These are phyloP conservation scores for Raphanus hybrid DNA, from an alignment of 441 rosid genomes.

Conservation along the genomic window DNA sequence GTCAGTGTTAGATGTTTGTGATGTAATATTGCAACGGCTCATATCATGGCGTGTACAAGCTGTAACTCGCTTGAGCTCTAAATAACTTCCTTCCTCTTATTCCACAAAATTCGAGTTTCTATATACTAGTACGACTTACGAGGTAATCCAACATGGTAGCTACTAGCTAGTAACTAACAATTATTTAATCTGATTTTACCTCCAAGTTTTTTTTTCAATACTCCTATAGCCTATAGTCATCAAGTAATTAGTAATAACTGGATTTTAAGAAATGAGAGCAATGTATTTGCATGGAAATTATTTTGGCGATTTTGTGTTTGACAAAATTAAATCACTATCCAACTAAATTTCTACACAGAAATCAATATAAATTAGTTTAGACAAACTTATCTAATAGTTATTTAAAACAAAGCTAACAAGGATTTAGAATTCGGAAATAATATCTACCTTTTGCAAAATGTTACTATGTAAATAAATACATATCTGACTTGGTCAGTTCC, in stretches of 20 bases:
- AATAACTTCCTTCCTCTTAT: background rate
- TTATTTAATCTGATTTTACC: background rate
- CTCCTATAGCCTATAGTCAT: background rate
- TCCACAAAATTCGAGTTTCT: background rate
- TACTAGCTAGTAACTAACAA: background rate
- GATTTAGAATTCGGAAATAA: background rate
- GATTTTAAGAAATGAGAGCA: too few relatives aligned
- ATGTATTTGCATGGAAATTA: too few relatives aligned
- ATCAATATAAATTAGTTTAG: too few relatives aligned
- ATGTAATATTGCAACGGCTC: background rate
- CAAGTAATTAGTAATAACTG: too few relatives aligned
- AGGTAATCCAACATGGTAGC: background rate
- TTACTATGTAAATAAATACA: background rate
- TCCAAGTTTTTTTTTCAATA: background rate
- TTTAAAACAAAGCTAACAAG: background rate
- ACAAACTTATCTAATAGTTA: background rate
- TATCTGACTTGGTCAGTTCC: background rate
- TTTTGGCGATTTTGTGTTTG: too few relatives aligned
- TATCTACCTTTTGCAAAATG: background rate
- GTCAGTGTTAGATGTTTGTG: background rate
- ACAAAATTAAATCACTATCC: too few relatives aligned
- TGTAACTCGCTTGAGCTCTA: background rate
- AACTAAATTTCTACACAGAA: too few relatives aligned
- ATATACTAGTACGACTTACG: background rate
- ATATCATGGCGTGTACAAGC: slow-evolving; percentile 14